A percentile compares a stretch with the other conserved stretches of the same genome.
Evolutionary conservation across 331 rosid genomes (phyloP).

Genomic region (Quercus phellos): DNA sequence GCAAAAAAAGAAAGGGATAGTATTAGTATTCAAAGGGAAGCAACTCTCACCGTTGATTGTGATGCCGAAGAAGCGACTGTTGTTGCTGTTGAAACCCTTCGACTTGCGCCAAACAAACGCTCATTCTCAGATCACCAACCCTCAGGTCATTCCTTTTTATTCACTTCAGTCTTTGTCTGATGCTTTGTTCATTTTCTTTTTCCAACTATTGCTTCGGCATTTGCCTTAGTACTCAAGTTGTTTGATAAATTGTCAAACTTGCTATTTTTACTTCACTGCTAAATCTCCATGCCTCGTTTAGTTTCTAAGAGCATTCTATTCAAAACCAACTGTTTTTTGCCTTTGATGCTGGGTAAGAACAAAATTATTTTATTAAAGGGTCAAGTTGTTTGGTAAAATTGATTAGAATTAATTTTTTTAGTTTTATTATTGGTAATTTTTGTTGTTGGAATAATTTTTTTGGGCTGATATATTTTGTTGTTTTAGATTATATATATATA

Average conservation of each 20-base stretch:
- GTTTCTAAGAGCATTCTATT: not conserved
- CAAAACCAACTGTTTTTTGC: too few species aligned
- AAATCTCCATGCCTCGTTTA: not conserved
- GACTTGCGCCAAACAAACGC: constrained; percentile 24
- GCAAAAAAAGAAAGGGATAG: not conserved
- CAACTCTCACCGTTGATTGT: not conserved
- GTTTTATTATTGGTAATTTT: too few species aligned
- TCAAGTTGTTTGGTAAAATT: too few species aligned
- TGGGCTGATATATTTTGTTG: too few species aligned
- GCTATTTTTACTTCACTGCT: constrained; percentile 1
- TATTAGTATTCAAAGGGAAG: not conserved
- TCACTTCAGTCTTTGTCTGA: not conserved
- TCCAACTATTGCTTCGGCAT: not conserved
- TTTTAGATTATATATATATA: too few species aligned
- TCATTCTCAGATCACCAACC: constrained; percentile 36
- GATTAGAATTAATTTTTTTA: too few species aligned
- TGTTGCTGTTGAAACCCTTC: constrained; percentile 63
- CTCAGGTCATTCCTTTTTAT: constrained; percentile 39
- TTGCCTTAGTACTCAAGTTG: constrained; percentile 29
- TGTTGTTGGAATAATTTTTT: too few species aligned
- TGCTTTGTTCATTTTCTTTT: not conserved
- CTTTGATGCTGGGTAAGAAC: too few species aligned
- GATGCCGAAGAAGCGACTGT: constrained; percentile 56
- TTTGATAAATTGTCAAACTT: constrained; percentile 37
- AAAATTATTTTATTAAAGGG: too few species aligned